Evolutionary conservation across 257 asterid genomes (phyloP).

Genomic region (Primulina eburnea): DNA sequence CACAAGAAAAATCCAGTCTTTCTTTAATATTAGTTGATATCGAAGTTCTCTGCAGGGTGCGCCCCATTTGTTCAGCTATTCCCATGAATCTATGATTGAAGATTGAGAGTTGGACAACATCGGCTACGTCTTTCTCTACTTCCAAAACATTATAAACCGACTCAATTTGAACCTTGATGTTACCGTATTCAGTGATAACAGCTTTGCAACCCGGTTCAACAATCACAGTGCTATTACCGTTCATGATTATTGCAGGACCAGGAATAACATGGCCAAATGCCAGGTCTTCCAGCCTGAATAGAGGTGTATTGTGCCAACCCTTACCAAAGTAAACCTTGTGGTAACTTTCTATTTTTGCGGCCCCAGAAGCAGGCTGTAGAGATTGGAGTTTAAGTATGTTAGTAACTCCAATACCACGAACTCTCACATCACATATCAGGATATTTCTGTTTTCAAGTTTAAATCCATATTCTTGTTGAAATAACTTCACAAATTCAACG

Average conservation of each 20-base stretch:
- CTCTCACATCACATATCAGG: conserved; percentile 83
- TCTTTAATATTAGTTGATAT: conserved; percentile 94
- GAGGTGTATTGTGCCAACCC: conserved; percentile 73
- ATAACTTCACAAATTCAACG: conserved; percentile 62
- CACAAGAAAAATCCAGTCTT: conserved; percentile 93
- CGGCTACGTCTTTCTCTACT: conserved; percentile 70
- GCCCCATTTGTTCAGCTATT: conserved; percentile 99
- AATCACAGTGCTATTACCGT: conserved; percentile 92
- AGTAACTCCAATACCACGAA: conserved; percentile 90
- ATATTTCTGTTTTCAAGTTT: conserved; percentile 76
- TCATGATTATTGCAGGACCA: conserved; percentile 92
- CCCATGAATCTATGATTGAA: conserved; percentile 97
- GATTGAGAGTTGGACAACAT: conserved; percentile 93
- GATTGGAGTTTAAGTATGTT: conserved; percentile 71
- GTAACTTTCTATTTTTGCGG: conserved; percentile 42
- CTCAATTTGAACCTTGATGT: conserved; percentile 68
- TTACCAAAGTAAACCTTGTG: conserved; percentile 65
- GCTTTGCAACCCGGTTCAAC: conserved; percentile 85
- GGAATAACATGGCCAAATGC: conserved; percentile 53
- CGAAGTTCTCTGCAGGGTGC: conserved; percentile 93
- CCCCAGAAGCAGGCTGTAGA: conserved; percentile 39
- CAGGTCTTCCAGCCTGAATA: conserved; percentile 70
- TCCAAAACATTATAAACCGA: conserved; percentile 35
- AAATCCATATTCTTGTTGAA: conserved; percentile 91
- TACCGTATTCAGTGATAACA: conserved; percentile 65